phyloP scores from a whole-genome alignment of 1,284 basidiomycete species.

The Stereum hirsutum region DNA sequence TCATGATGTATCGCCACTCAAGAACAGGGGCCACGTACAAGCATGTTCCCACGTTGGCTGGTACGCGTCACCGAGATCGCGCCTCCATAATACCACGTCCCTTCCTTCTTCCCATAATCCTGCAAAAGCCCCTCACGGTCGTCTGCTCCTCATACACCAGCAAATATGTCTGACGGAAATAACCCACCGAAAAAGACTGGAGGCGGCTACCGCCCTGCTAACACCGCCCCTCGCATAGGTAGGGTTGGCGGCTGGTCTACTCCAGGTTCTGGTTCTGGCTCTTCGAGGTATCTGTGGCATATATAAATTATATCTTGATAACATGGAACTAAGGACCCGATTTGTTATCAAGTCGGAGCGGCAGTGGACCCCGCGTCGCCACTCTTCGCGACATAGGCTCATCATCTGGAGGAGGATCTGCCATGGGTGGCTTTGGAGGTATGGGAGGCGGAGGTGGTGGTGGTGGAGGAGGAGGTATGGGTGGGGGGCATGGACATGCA shows the following conservation, averaged over 20 bases:
- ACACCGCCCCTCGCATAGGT: constrained; percentile 17
- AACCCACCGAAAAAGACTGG: no score
- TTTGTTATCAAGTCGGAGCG: background rate
- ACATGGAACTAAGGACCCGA: background rate
- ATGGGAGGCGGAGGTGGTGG: constrained; percentile 9
- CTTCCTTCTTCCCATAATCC: no score
- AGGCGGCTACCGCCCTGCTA: no score
- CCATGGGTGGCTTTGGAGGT: constrained; percentile 7
- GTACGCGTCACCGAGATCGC: no score
- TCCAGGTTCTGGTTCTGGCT: constrained; percentile 11
- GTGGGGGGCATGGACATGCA: constrained; percentile 9
- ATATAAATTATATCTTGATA: no score
- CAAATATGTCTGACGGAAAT: no score
- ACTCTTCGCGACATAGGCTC: background rate
- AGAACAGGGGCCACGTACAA: no score
- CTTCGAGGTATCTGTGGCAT: constrained; percentile 15
- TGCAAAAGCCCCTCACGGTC: no score
- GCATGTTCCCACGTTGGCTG: no score
- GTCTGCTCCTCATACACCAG: no score
- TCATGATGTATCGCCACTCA: no score
- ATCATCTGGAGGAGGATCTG: background rate
- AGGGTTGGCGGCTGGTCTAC: constrained; percentile 18
- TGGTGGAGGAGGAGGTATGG: constrained; percentile 2
- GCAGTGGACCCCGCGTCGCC: constrained; percentile 10
- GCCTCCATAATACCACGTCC: no score